A percentile compares a stretch with the other conserved stretches of the same genome.
These are phyloP conservation scores for Rutidosis leptorrhynchoides DNA, from an alignment of 129 eudicot genomes.

Conservation along the genomic window DNA sequence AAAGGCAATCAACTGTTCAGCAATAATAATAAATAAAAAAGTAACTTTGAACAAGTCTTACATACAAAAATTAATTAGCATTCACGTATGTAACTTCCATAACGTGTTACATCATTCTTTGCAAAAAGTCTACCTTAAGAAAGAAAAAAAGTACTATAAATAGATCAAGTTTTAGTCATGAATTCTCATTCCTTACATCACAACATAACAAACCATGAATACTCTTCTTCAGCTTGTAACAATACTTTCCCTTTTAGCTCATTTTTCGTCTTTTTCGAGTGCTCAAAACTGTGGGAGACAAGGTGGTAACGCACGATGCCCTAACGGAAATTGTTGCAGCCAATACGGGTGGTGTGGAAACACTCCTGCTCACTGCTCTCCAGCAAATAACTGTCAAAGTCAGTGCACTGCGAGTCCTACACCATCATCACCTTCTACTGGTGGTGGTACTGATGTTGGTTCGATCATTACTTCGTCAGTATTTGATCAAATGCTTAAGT, in stretches of 20 bases:
- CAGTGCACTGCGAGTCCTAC: constrained; percentile 36
- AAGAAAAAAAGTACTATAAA: not conserved
- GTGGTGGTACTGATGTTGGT: constrained; percentile 27
- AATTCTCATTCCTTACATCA: not conserved
- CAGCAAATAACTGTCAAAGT: constrained; percentile 39
- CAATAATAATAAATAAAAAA: not conserved
- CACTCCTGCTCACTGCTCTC: constrained; percentile 38
- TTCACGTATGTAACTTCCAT: no score
- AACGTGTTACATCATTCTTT: not conserved
- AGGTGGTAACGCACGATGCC: constrained; percentile 43
- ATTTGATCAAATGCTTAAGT: constrained; percentile 47
- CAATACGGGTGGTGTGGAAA: constrained; percentile 50
- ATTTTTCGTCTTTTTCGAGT: constrained; percentile 19
- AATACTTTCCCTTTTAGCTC: no score
- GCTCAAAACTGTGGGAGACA: constrained; percentile 51
- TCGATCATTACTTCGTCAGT: constrained; percentile 32
- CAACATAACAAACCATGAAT: constrained; percentile 21
- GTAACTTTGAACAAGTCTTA: not conserved
- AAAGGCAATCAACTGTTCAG: not conserved
- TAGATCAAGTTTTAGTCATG: not conserved
- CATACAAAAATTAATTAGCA: not conserved
- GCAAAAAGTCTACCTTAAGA: no score
- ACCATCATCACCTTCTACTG: constrained; percentile 15
- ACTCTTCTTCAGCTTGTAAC: not conserved
- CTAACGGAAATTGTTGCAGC: constrained; percentile 51